Conservation (phyloP, 2,329 filamentous ascomycete genomes). For the Elsinoe australis region DNA sequence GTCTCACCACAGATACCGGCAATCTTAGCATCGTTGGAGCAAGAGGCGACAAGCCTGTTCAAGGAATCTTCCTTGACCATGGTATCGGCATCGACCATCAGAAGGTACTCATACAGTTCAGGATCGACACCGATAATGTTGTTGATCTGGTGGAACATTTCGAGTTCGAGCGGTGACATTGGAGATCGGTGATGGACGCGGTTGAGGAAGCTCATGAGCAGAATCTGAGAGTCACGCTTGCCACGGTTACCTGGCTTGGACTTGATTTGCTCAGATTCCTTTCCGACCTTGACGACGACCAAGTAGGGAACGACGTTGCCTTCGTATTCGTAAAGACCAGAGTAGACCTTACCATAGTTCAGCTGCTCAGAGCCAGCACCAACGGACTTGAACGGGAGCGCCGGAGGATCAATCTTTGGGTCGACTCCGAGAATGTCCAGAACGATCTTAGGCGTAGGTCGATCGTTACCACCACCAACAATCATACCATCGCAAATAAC, state of each 20-base stretch:
- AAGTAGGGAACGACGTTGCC: constrained; percentile 96
- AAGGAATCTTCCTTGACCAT: constrained; percentile 85
- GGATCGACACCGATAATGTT: constrained; percentile 98
- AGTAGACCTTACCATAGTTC: constrained; percentile 98
- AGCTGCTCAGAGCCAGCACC: constrained; percentile 83
- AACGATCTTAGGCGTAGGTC: constrained; percentile 94
- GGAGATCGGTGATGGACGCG: constrained; percentile 88
- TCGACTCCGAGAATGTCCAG: constrained; percentile 95
- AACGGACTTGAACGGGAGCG: constrained; percentile 87
- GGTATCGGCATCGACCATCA: constrained; percentile 98
- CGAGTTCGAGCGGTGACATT: constrained; percentile 92
- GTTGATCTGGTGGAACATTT: constrained; percentile 99
- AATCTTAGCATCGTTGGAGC: constrained; percentile 90
- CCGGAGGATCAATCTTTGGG: constrained; percentile 90
- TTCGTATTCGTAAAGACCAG: constrained; percentile 93
- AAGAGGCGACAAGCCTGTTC: constrained; percentile 85
- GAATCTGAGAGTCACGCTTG: constrained; percentile 94
- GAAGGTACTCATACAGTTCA: constrained; percentile 90
- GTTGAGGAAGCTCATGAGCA: constrained; percentile 96
- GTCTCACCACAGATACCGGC: constrained; percentile 97
- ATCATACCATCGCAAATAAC: constrained; percentile 98
- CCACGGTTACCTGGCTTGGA: constrained; percentile 94
- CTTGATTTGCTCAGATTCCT: constrained; percentile 86
- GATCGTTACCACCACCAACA: constrained; percentile 89
- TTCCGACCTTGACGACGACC: constrained; percentile 93